Evolutionary conservation across 768 basidiomycete genomes (phyloP).

Genomic region (Tricholoma terreum): DNA sequence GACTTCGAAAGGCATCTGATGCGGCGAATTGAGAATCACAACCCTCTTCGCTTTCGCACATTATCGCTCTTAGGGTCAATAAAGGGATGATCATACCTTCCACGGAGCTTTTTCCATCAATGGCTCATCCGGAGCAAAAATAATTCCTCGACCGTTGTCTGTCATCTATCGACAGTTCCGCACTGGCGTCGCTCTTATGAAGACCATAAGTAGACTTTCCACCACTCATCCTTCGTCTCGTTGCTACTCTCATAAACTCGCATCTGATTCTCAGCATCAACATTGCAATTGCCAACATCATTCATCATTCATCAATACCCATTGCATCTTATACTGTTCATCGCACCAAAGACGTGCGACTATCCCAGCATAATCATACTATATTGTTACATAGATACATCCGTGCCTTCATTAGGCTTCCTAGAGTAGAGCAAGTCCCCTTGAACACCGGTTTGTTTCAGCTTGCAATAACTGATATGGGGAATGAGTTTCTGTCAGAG

Average conservation of each 20-base stretch:
- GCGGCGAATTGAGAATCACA: conserved; percentile 38
- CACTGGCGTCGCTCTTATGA: background rate
- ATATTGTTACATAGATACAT: conserved; percentile 15
- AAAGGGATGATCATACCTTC: conserved; percentile 4
- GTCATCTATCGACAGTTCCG: background rate
- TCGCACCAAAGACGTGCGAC: conserved; percentile 7
- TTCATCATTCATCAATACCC: conserved; percentile 14
- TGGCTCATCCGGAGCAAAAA: background rate
- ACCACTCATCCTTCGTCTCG: conserved; percentile 1
- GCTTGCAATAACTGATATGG: conserved; percentile 2
- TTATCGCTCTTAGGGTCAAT: conserved; percentile 13
- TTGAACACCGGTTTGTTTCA: conserved; percentile 2
- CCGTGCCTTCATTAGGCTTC: conserved; percentile 1
- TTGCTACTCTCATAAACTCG: conserved; percentile 5
- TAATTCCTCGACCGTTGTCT: background rate
- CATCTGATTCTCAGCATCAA: conserved; percentile 17
- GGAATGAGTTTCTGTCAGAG: no score
- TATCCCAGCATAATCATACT: conserved; percentile 8
- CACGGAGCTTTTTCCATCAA: background rate
- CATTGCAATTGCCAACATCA: conserved; percentile 13
- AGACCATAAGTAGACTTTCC: conserved; percentile 2
- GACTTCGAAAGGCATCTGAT: conserved; percentile 42
- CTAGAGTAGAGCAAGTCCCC: conserved; percentile 4
- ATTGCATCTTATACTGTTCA: conserved; percentile 9
- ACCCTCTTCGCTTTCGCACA: conserved; percentile 24